Evolutionary conservation across 2,329 filamentous ascomycete species (phyloP).

Genomic region (Xylaria sp.): DNA sequence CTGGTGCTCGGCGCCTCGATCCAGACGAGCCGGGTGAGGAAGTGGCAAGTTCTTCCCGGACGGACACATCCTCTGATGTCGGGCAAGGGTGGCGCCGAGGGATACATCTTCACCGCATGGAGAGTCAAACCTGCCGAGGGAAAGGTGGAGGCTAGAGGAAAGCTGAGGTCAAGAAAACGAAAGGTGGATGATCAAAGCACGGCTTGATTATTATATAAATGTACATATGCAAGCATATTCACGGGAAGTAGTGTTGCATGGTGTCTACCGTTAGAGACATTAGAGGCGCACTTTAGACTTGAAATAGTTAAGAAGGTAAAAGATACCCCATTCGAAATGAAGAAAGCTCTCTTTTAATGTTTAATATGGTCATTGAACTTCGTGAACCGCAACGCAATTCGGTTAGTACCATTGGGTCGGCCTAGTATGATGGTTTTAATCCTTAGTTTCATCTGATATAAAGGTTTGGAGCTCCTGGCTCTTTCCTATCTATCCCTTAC

Average conservation of each 20-base stretch:
- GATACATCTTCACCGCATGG: conserved; percentile 87
- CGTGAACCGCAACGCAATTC: background rate
- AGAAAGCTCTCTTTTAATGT: background rate
- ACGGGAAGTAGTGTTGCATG: background rate
- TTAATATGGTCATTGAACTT: conserved; percentile 13
- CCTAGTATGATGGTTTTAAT: background rate
- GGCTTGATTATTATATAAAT: conserved; percentile 14
- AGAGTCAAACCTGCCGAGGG: conserved; percentile 82
- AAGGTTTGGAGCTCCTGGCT: background rate
- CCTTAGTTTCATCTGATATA: conserved; percentile 14
- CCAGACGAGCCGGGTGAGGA: conserved; percentile 80
- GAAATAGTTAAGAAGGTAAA: background rate
- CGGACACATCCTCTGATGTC: conserved; percentile 97
- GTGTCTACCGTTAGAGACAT: background rate
- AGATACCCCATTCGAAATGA: conserved; percentile 28
- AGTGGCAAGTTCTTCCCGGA: conserved; percentile 92
- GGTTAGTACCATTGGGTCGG: background rate
- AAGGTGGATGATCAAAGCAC: conserved; percentile 46
- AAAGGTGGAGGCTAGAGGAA: conserved; percentile 83
- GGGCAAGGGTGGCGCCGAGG: conserved; percentile 84
- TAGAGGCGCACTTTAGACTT: background rate
- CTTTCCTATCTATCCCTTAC: conserved; percentile 53
- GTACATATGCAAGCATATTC: conserved; percentile 15
- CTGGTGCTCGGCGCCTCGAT: conserved; percentile 81
- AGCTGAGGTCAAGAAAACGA: conserved; percentile 75